Evolutionary conservation across 2,329 filamentous ascomycete species (phyloP), one percentile per base, ranked within the genome.

Genomic region (Fusarium fracticaudum): DNA sequence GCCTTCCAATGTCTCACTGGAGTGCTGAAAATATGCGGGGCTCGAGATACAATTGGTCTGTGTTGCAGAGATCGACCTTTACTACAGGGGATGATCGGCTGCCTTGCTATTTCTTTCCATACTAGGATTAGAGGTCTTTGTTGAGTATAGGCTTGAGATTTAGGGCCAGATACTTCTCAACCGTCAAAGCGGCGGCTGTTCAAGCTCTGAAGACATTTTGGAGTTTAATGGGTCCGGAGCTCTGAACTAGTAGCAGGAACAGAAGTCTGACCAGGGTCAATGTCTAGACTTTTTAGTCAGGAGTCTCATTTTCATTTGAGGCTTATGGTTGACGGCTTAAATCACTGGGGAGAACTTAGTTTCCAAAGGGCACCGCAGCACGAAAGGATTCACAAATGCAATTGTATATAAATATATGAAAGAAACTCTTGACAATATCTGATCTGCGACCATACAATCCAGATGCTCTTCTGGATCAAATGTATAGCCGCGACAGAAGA

Each of bases 271-370:
- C 2, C 1, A 14, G 12, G 8, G 44, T n/a, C n/a, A n/a, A n/a
- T n/a, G n/a, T n/a, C n/a, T n/a, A n/a, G n/a, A n/a, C n/a, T n/a
- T n/a, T n/a, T n/a, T n/a, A n/a, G n/a, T n/a, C n/a, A n/a, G n/a
- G n/a, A n/a, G n/a, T n/a, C n/a, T n/a, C n/a, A n/a, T n/a, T n/a
- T n/a, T n/a, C n/a, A n/a, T 35, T 35, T 35, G 14, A 35, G 33
- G 1, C 1, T 15, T 35, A 35, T 35, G 7, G 33, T 0, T 4
- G 14, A 8, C 14, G 15, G 33, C 33, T 15, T 8, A 1, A 4
- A 15, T 35, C 33, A 15, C 33, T 14, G 3, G 14, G 15, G 14
- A 4, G 33, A 35, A 15, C 14, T 15, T 9, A 35, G 3, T 35
- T 35, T 1, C 14, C 0, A 15, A 7, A 35, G 1, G 33, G 14